A percentile compares a stretch with the other conserved stretches of the same genome.
phyloP scores from a whole-genome alignment of 83 land plant genomes.

The Thuja plicata region DNA sequence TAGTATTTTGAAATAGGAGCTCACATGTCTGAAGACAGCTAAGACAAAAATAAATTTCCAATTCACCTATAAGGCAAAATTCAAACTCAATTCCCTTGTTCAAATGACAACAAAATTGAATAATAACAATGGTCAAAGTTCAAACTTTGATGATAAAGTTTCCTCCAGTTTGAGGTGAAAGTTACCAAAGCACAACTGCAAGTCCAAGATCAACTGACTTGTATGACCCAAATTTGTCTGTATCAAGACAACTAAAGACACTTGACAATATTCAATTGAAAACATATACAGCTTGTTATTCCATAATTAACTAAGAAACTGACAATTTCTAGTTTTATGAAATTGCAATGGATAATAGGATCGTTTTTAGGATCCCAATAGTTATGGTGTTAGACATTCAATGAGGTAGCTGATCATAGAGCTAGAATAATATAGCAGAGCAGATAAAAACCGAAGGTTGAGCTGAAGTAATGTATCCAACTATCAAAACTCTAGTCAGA shows the following conservation, averaged over 20 bases:
- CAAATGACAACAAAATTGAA: background rate
- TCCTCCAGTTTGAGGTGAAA: background rate
- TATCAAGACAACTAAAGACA: background rate
- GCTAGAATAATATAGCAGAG: background rate
- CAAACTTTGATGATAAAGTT: background rate
- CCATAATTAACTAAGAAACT: background rate
- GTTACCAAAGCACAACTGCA: background rate
- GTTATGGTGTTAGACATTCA: background rate
- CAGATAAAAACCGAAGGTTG: background rate
- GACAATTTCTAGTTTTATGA: background rate
- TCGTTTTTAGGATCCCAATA: background rate
- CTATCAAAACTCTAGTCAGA: background rate
- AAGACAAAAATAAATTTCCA: background rate
- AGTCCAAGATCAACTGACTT: background rate
- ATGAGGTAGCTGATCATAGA: background rate
- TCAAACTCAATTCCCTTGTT: background rate
- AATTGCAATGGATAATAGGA: background rate
- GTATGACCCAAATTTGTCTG: background rate
- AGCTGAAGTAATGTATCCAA: background rate
- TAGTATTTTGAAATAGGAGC: background rate
- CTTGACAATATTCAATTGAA: background rate
- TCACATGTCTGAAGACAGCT: background rate
- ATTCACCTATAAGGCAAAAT: background rate
- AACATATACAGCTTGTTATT: background rate
- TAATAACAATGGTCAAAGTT: background rate